Conservation (phyloP, 306 rosid species). For the Sicyos baderoa region DNA sequence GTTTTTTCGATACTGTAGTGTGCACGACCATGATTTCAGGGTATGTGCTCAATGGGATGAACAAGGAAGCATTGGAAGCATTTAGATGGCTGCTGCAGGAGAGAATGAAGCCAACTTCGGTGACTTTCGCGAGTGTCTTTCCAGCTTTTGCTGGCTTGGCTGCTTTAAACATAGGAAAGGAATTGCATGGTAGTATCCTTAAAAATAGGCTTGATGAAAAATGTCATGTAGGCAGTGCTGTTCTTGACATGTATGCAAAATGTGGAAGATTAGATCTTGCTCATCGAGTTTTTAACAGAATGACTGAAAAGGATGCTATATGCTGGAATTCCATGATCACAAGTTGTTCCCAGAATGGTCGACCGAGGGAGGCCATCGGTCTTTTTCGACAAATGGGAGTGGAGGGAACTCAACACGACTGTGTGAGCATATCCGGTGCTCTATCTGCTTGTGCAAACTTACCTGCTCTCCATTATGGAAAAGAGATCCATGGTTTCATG, state of each 20-base stretch:
- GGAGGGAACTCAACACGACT: too few relatives aligned
- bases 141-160: too few relatives aligned
- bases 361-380: too few relatives aligned
- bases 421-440: too few relatives aligned
- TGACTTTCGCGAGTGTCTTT: conserved; percentile 26
- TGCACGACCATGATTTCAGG: conserved; percentile 79
- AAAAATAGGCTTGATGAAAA: conserved; percentile 36
- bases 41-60: conserved; percentile 46
- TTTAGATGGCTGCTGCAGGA: conserved; percentile 52
- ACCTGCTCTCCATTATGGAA: too few relatives aligned
- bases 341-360: too few relatives aligned
- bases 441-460: too few relatives aligned
- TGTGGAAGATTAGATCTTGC: conserved; percentile 35
- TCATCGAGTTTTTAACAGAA: too few relatives aligned
- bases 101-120: conserved; percentile 52
- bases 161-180: conserved; percentile 48
- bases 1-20: conserved; percentile 45
- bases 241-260: conserved; percentile 73
- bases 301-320: too few relatives aligned
- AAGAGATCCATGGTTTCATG: too few relatives aligned
- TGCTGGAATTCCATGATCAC: too few relatives aligned
- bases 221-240: conserved; percentile 55
- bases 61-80: conserved; percentile 43
- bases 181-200: conserved; percentile 53
- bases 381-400: too few relatives aligned